These are phyloP conservation scores for Clonostachys sp. DNA, from an alignment of 2,329 filamentous ascomycete species.

Conservation along the genomic window DNA sequence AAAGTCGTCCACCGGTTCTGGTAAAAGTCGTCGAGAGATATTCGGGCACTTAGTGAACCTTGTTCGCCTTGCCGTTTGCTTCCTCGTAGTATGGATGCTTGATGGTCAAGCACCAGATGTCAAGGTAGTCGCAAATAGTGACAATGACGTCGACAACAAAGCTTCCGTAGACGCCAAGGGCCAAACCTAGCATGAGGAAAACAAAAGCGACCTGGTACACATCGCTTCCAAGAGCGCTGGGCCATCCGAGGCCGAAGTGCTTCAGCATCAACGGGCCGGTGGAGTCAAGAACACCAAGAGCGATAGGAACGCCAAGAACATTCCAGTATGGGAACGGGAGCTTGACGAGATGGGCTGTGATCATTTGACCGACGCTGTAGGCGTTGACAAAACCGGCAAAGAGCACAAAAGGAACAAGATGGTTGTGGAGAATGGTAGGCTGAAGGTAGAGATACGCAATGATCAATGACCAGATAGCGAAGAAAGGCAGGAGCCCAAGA, in stretches of 20 bases:
- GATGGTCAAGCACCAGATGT: slow-evolving; percentile 98
- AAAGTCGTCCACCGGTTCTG: too few relatives aligned
- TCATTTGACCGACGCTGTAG: slow-evolving; percentile 93
- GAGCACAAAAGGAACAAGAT: slow-evolving; percentile 84
- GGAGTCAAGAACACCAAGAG: slow-evolving; percentile 75
- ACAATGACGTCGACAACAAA: slow-evolving; percentile 97
- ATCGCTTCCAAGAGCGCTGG: slow-evolving; percentile 66
- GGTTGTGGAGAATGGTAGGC: slow-evolving; percentile 73
- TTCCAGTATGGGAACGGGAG: slow-evolving; percentile 88
- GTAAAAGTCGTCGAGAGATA: too few relatives aligned
- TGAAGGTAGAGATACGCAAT: slow-evolving; percentile 78
- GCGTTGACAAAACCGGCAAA: slow-evolving; percentile 90
- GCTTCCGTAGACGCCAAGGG: slow-evolving; percentile 89
- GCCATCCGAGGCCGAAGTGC: slow-evolving; percentile 64
- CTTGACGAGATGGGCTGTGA: slow-evolving; percentile 88
- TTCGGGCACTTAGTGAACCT: slow-evolving; percentile 1
- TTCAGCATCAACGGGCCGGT: slow-evolving; percentile 64
- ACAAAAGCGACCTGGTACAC: slow-evolving; percentile 91
- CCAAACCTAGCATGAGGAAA: slow-evolving; percentile 81
- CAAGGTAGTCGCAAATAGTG: slow-evolving; percentile 94
- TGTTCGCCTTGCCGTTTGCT: slow-evolving; percentile 20
- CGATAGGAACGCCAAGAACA: slow-evolving; percentile 73
- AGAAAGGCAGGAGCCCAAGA: slow-evolving; percentile 78
- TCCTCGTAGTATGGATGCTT: slow-evolving; percentile 69
- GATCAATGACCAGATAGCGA: slow-evolving; percentile 72